phyloP scores from a whole-genome alignment of 2,329 filamentous ascomycete genomes.

The Endothia cerciana region DNA sequence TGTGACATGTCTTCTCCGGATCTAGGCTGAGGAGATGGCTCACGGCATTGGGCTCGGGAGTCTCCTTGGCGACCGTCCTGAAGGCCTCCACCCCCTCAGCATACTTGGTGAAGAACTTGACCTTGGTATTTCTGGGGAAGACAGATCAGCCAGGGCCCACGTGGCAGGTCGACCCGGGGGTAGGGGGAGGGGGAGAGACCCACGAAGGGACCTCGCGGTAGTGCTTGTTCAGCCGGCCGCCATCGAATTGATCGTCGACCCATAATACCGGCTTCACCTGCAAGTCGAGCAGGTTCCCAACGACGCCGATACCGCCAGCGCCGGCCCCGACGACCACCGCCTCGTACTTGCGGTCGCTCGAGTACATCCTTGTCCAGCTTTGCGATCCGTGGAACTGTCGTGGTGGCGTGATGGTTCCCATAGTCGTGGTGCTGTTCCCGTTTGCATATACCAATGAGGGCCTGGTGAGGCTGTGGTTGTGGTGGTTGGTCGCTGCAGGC shows the following conservation, averaged over 20 bases:
- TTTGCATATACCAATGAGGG: too few species aligned
- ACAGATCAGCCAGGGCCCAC: neutral
- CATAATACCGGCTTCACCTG: conserved; percentile 54
- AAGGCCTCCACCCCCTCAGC: conserved; percentile 58
- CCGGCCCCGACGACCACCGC: conserved; percentile 31
- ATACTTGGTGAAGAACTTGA: conserved; percentile 61
- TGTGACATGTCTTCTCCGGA: conserved; percentile 59
- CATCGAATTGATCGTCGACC: conserved; percentile 61
- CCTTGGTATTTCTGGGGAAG: conserved; percentile 57
- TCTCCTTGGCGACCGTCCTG: conserved; percentile 50
- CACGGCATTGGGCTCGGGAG: conserved; percentile 57
- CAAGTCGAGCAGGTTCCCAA: conserved; percentile 64
- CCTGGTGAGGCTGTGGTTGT: neutral
- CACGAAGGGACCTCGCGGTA: conserved; percentile 62
- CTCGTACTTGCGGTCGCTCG: conserved; percentile 28
- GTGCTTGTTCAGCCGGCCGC: conserved; percentile 53
- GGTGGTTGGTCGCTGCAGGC: neutral
- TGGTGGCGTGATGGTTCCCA: conserved; percentile 28
- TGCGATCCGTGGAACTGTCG: conserved; percentile 18
- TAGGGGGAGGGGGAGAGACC: neutral
- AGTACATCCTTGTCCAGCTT: conserved; percentile 29
- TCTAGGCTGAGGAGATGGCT: conserved; percentile 56
- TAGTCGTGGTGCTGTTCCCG: conserved; percentile 1
- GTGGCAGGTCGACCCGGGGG: too few species aligned
- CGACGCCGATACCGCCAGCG: conserved; percentile 54